Evolutionary conservation across 345 rosid species (phyloP).

Genomic region (Toxicodendron radicans): DNA sequence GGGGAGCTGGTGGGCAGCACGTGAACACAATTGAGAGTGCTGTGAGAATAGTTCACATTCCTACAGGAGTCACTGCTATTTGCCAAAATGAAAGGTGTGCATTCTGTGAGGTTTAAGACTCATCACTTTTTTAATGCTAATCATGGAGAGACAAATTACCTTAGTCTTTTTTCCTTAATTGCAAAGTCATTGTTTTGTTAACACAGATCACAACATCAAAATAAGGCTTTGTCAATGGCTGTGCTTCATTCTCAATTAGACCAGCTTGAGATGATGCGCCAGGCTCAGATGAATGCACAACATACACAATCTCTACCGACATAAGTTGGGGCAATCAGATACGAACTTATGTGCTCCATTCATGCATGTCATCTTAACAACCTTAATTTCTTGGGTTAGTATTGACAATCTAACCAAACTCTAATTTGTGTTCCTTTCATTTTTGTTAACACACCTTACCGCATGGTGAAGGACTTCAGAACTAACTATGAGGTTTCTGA

Average conservation of each 20-base stretch:
- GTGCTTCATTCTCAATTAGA: slow-evolving; percentile 92
- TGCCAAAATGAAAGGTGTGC: slow-evolving; percentile 89
- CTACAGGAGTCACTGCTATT: slow-evolving; percentile 86
- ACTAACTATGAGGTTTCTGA: slow-evolving; percentile 87
- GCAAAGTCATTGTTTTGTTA: slow-evolving; percentile 8
- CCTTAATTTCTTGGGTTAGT: slow-evolving; percentile 4
- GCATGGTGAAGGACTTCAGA: slow-evolving; percentile 91
- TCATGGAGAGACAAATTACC: neutral
- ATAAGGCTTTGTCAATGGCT: slow-evolving; percentile 94
- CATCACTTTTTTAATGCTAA: neutral
- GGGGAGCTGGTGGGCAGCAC: slow-evolving; percentile 93
- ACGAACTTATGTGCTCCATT: slow-evolving; percentile 89
- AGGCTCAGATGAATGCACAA: slow-evolving; percentile 82
- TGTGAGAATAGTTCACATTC: slow-evolving; percentile 86
- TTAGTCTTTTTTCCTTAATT: neutral
- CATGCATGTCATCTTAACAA: slow-evolving; percentile 30
- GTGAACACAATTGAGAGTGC: slow-evolving; percentile 96
- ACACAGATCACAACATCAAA: slow-evolving; percentile 78
- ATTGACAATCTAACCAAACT: slow-evolving; percentile 4
- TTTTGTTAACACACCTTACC: slow-evolving; percentile 56
- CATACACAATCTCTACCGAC: slow-evolving; percentile 89
- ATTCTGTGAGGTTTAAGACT: neutral
- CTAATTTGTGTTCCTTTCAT: neutral
- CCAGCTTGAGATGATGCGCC: slow-evolving; percentile 87
- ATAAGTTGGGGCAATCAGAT: slow-evolving; percentile 97